A percentile compares a stretch with the other conserved stretches of the same genome.
These are phyloP conservation scores for Annulohypoxylon moriforme DNA, from an alignment of 495 filamentous ascomycete species.

Conservation along the genomic window DNA sequence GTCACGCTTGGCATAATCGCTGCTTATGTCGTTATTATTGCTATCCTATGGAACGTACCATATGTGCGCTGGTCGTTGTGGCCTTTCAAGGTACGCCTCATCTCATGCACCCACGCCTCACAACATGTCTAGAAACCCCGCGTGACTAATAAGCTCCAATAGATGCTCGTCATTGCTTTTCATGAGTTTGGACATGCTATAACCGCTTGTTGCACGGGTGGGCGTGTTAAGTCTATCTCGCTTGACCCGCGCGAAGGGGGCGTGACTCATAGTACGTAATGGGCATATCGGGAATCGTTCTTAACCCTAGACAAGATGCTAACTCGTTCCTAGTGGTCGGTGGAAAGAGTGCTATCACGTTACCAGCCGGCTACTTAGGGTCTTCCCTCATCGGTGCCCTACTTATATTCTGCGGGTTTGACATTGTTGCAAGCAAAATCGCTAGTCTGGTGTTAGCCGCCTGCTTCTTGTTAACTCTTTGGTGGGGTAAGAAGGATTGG, in stretches of 20 bases:
- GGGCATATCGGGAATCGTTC: slow-evolving; percentile 41
- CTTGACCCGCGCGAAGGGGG: slow-evolving; percentile 74
- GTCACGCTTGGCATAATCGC: slow-evolving; percentile 74
- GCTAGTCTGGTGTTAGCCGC: slow-evolving; percentile 77
- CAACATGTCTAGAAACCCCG: not conserved
- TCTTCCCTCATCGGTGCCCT: slow-evolving; percentile 79
- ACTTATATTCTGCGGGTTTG: slow-evolving; percentile 82
- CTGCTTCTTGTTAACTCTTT: slow-evolving; percentile 79
- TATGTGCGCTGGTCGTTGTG: slow-evolving; percentile 78
- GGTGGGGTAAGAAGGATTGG: slow-evolving; percentile 84
- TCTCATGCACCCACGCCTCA: not conserved
- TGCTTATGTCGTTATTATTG: slow-evolving; percentile 78
- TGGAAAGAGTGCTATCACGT: slow-evolving; percentile 75
- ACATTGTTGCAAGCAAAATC: slow-evolving; percentile 82
- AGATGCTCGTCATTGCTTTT: slow-evolving; percentile 88
- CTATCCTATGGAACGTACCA: slow-evolving; percentile 81
- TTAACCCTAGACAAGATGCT: slow-evolving; percentile 76
- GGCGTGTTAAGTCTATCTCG: slow-evolving; percentile 76
- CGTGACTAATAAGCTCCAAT: slow-evolving; percentile 10
- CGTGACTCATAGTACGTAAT: slow-evolving; percentile 65
- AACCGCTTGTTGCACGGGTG: slow-evolving; percentile 76
- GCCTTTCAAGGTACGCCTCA: slow-evolving; percentile 77
- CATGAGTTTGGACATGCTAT: slow-evolving; percentile 86
- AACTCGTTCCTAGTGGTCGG: slow-evolving; percentile 72
- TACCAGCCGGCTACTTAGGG: slow-evolving; percentile 82